These are phyloP conservation scores for Eimeria zaria DNA, from an alignment of 169 alveolate species.

Conservation along the genomic window DNA sequence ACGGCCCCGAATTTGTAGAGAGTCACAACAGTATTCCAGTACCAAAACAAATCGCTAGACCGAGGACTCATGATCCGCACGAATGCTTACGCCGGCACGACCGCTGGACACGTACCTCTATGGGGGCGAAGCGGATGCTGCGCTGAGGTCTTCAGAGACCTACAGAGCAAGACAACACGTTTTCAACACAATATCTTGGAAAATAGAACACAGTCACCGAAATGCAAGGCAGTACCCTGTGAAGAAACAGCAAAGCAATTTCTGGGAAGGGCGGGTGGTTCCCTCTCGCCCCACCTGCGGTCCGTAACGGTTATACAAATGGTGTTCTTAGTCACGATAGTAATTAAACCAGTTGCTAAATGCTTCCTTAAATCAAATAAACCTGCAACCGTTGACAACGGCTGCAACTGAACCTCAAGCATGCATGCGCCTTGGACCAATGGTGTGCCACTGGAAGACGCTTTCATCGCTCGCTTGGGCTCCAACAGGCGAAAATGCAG, in stretches of 20 bases:
- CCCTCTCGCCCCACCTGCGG: background rate
- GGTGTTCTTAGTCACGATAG: background rate
- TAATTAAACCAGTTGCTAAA: background rate
- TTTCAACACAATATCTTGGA: background rate
- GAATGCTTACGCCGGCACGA: background rate
- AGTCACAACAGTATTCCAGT: background rate
- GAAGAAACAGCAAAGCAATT: background rate
- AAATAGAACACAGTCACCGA: background rate
- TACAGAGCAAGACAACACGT: background rate
- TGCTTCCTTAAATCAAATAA: background rate
- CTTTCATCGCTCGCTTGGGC: conserved; percentile 20
- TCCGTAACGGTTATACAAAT: background rate
- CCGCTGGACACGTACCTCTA: background rate
- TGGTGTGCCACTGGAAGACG: conserved; percentile 20
- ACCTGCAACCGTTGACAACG: background rate
- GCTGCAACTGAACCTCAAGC: background rate
- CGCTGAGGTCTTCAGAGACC: background rate
- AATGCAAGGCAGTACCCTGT: background rate
- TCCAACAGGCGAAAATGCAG: background rate
- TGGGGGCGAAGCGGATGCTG: background rate
- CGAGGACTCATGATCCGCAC: background rate
- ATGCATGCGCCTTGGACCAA: conserved; percentile 46
- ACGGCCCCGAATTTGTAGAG: background rate
- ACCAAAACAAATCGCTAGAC: background rate
- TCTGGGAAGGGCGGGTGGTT: background rate